Conservation (phyloP, 305 asterid species). For the Fraxinus velutina region DNA sequence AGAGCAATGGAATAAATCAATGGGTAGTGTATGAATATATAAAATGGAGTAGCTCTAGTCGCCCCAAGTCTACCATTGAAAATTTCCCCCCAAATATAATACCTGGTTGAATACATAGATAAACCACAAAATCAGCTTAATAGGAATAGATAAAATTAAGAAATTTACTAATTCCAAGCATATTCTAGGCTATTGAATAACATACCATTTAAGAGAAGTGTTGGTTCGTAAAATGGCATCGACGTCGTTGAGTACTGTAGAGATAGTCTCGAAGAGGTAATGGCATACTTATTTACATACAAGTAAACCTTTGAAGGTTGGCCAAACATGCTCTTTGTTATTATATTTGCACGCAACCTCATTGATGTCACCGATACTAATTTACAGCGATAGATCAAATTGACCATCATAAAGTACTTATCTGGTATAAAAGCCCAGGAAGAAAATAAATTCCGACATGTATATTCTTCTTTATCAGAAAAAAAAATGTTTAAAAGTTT, state of each 20-base stretch:
- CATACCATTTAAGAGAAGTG: conserved; percentile 71
- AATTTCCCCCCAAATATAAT: conserved; percentile 72
- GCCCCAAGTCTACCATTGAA: conserved; percentile 83
- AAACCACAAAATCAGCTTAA: conserved; percentile 1
- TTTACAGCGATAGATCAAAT: background rate
- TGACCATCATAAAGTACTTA: background rate
- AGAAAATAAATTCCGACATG: background rate
- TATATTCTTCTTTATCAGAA: background rate
- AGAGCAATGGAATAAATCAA: background rate
- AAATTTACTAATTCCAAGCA: background rate
- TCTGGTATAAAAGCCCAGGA: background rate
- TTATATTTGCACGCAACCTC: background rate
- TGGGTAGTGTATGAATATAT: background rate
- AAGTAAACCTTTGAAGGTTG: background rate
- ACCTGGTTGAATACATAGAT: conserved; percentile 41
- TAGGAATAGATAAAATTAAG: background rate
- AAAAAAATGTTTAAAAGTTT: background rate
- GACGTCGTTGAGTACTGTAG: conserved; percentile 82
- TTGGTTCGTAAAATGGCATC: conserved; percentile 65
- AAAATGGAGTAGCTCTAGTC: background rate
- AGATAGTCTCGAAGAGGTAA: conserved; percentile 76
- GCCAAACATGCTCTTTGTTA: background rate
- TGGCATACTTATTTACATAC: conserved; percentile 30
- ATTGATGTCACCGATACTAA: background rate
- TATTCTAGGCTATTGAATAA: background rate